phyloP scores from a whole-genome alignment of 2,329 filamentous ascomycete genomes.

The Botrytis pseudocinerea region DNA sequence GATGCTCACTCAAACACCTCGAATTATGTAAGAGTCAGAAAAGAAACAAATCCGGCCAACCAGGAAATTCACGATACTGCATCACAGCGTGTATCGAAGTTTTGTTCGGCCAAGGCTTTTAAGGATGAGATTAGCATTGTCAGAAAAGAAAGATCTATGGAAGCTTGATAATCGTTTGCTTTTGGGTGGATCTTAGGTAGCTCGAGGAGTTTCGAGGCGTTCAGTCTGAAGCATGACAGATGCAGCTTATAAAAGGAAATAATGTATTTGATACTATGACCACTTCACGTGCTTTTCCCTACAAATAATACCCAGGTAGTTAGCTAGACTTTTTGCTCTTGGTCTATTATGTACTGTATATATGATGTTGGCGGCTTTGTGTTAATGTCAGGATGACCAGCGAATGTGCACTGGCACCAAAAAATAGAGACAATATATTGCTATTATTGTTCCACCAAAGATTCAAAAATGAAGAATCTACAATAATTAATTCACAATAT shows the following conservation, averaged over 20 bases:
- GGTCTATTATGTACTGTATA: background rate
- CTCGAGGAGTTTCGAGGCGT: background rate
- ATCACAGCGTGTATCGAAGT: constrained; percentile 16
- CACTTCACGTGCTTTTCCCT: background rate
- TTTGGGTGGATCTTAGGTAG: background rate
- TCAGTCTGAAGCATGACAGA: background rate
- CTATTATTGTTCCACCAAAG: background rate
- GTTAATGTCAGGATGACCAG: background rate
- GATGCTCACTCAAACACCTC: background rate
- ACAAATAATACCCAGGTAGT: background rate
- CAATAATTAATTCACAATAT: background rate
- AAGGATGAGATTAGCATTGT: constrained; percentile 3
- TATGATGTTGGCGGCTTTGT: background rate
- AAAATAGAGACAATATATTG: background rate
- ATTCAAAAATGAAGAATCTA: background rate
- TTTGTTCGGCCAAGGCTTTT: constrained; percentile 18
- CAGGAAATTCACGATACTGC: constrained; percentile 15
- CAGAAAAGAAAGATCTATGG: background rate
- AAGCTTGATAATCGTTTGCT: background rate
- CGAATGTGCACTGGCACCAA: no score
- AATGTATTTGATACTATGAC: background rate
- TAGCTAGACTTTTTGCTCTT: background rate
- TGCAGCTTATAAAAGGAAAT: background rate
- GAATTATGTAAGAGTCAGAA: constrained; percentile 6
- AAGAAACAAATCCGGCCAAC: constrained; percentile 6